Evolutionary conservation across 1,139 yeast species (phyloP), one percentile per base, ranked within the genome.

Genomic region (Schizosaccharomyces versatilis): DNA sequence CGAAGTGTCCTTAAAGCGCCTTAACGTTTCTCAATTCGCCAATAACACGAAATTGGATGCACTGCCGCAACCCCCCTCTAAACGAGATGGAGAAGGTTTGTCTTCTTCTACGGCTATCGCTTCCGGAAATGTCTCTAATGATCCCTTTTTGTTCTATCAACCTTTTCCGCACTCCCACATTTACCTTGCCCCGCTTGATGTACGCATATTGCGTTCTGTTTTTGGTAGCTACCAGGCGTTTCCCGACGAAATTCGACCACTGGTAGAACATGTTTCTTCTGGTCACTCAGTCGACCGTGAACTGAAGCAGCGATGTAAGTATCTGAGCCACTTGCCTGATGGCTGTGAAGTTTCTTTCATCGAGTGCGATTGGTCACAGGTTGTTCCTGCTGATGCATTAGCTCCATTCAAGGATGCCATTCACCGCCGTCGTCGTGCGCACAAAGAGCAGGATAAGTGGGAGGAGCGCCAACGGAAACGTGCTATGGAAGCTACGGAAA

Each of bases 301-400:
- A 58, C 65, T 83, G 12, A 67, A 80, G 7, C 75, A 77, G 56
- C 77, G 79, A 61, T 75, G 75, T 65, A 88, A 85, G 64, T 86
- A 83, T 64, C 68, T 90, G 57, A 74, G 83, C 0, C 94, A 88
- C 66, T 67, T 86, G 41, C 97, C 99, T 0, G 65, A 77, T 39
- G 96, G 96, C 1, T 80, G 95, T 0, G 82, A 83, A 51, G 68
- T 90, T 52, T 94, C 90, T 12, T 80, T 85, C 60, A 63, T 93
- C 57, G 97, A 90, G 62, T 76, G 95, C 57, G 80, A 84, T 63
- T 90, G 98, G 97, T 67, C 77, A 60, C 68, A 65, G 12, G 61
- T 73, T 39, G 67, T 80, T 0, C 70, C 75, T 2, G 67, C 67
- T 7, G 80, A 76, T 24, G 74, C 81, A 0, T 77, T 81, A 70